Base-by-base conservation (phyloP, 2,329 filamentous ascomycete genomes). In the Penicillium sp. region DNA sequence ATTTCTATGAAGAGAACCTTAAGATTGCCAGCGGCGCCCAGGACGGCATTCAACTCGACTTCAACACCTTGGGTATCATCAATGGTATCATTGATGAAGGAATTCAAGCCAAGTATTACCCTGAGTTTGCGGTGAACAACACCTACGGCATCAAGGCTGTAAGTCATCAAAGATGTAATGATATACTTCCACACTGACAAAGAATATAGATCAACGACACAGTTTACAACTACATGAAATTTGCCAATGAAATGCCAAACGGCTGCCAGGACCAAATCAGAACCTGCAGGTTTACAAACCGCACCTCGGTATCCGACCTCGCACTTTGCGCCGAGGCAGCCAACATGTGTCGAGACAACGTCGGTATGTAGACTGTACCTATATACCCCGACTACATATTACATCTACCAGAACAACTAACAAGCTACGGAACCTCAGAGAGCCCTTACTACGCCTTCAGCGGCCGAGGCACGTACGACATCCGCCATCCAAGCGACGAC, bases 211-310 rank as follows among this genome's bases (percentile, higher is more conserved):
- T 79, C 57, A 81, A 82, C 54, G 75, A 81, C 21, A 79, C 77
- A 3, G 74, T 81, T 4, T 81, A 81, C 62, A 72, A 75, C 49
- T 81, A 78, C 57, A 77, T 77, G 65, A 79, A 77, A 51, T 78
- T 79, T 39, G 76, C 77, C n/a, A 71, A 72, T 47, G 65, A 66
- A 66, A 88, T 77, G 78, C 83, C 83, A 22, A 82, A 65, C 48
- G 77, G 77, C 21, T 80, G 77, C 54, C 68, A 75, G 35, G 69
- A 83, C 53, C 82, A 87, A 67, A 79, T 87, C 43, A 80, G 81
- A 2, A 82, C 80, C 61, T 86, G 88, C 61, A 75, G 74, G 24
- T 71, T 76, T 7, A 80, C 77, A 8, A 83, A 87, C 58, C 77
- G 78, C 28, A 63, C 65, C 15, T 82, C 82, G 6, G 61, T 81